Evolutionary conservation across 2,329 filamentous ascomycete genomes (phyloP).

Genomic region (Ilyonectria sp.): DNA sequence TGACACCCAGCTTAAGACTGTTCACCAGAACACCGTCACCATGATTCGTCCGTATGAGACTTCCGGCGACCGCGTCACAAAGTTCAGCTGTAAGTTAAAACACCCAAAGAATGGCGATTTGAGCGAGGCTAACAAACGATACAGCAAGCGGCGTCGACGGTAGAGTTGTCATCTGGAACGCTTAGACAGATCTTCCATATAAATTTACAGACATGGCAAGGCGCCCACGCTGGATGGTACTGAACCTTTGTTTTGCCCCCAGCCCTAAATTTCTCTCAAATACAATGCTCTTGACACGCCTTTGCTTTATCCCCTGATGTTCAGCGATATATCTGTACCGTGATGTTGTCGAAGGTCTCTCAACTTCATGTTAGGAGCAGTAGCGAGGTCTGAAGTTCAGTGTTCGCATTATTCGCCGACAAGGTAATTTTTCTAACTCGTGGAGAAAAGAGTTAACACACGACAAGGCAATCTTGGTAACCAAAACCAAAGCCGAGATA

Average conservation of each 20-base stretch:
- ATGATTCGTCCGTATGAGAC: slow-evolving; percentile 84
- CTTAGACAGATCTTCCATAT: slow-evolving; percentile 58
- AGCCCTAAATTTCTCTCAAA: background rate
- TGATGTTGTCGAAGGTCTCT: no score
- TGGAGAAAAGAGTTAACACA: no score
- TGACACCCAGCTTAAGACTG: slow-evolving; percentile 93
- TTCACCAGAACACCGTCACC: slow-evolving; percentile 96
- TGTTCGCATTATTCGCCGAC: no score
- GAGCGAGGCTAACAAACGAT: slow-evolving; percentile 48
- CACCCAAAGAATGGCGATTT: background rate
- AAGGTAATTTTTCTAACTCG: no score
- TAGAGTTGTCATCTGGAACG: slow-evolving; percentile 83
- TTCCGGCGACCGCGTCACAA: slow-evolving; percentile 74
- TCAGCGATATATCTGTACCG: background rate
- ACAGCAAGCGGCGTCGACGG: slow-evolving; percentile 87
- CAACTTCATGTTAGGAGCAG: no score
- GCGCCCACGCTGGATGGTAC: background rate
- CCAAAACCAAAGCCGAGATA: no score
- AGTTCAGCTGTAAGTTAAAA: slow-evolving; percentile 85
- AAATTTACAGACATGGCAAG: slow-evolving; percentile 11
- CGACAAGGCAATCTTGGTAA: no score
- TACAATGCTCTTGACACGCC: background rate
- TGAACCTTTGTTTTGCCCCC: background rate
- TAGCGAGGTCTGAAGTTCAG: no score
- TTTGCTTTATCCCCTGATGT: background rate